Percentiles rank a stretch among this genome's conserved stretches.
These are phyloP conservation scores for Discostella pseudostelligera DNA, from an alignment of 108 stramenopile genomes.

Conservation along the genomic window DNA sequence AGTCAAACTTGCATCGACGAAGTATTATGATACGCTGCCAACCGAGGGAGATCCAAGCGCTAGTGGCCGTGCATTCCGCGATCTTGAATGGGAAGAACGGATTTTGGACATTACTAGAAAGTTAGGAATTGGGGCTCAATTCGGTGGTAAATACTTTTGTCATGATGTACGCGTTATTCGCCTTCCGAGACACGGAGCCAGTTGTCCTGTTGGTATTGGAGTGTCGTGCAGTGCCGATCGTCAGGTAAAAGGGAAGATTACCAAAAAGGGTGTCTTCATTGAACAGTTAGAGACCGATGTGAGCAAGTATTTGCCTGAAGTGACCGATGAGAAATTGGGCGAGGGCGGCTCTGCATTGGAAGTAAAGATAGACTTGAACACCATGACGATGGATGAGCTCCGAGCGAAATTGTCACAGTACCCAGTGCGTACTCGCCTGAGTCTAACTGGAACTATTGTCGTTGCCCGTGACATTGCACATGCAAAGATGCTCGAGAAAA, in stretches of 20 bases:
- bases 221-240: constrained; percentile 97
- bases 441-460: constrained; percentile 90
- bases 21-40: constrained; percentile 92
- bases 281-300: constrained; percentile 93
- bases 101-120: constrained; percentile 89
- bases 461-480: constrained; percentile 97
- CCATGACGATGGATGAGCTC: constrained; percentile 83
- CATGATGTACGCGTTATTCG: constrained; percentile 94
- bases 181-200: constrained; percentile 94
- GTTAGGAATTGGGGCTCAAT: constrained; percentile 94
- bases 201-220: constrained; percentile 95
- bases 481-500: constrained; percentile 90
- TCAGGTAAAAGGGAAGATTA: constrained; percentile 93
- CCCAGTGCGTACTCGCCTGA: constrained; percentile 86
- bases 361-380: constrained; percentile 88
- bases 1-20: constrained; percentile 92
- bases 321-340: constrained; percentile 57
- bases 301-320: constrained; percentile 90
- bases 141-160: constrained; percentile 98
- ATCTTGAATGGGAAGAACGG: constrained; percentile 86
- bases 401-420: constrained; percentile 77
- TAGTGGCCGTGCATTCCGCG: constrained; percentile 91
- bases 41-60: constrained; percentile 76
- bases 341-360: constrained; percentile 49
- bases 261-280: constrained; percentile 92